These are phyloP conservation scores for Termitomyces sp. DNA, from an alignment of 768 basidiomycete genomes.

Conservation along the genomic window DNA sequence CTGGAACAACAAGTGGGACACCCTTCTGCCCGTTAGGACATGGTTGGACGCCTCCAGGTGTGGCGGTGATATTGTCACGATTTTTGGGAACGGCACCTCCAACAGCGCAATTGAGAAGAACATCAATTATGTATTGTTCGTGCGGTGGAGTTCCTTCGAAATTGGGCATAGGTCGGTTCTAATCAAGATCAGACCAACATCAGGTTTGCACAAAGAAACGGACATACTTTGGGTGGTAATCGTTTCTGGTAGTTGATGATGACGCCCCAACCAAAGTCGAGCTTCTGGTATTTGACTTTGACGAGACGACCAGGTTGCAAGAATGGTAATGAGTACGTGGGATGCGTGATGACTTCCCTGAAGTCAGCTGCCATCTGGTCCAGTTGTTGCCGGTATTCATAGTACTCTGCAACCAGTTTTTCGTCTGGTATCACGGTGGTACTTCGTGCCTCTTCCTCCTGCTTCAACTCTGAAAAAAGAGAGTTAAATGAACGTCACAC, in stretches of 20 bases:
- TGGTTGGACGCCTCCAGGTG: constrained; percentile 72
- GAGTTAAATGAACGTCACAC: not conserved
- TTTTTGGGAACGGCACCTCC: constrained; percentile 62
- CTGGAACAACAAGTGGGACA: constrained; percentile 81
- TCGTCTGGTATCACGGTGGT: constrained; percentile 81
- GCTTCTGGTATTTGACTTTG: constrained; percentile 78
- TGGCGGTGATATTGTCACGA: constrained; percentile 47
- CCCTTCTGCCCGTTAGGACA: constrained; percentile 73
- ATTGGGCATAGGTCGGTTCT: constrained; percentile 67
- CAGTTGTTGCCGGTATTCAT: constrained; percentile 89
- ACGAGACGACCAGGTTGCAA: constrained; percentile 91
- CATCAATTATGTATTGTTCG: constrained; percentile 91
- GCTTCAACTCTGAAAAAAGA: constrained; percentile 56
- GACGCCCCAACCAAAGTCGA: constrained; percentile 96
- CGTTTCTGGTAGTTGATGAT: constrained; percentile 92
- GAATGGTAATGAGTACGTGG: constrained; percentile 92
- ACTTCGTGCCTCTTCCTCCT: constrained; percentile 64
- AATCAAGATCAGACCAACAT: not conserved
- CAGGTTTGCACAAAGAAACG: not conserved
- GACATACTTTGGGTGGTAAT: constrained; percentile 67
- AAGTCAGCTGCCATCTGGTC: constrained; percentile 89
- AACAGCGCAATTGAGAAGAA: constrained; percentile 76
- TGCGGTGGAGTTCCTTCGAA: constrained; percentile 75
- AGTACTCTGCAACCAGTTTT: constrained; percentile 81
- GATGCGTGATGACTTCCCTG: constrained; percentile 90